Evolutionary conservation across 1,284 basidiomycete species (phyloP).

Genomic region (Rhodotorula glutinis): DNA sequence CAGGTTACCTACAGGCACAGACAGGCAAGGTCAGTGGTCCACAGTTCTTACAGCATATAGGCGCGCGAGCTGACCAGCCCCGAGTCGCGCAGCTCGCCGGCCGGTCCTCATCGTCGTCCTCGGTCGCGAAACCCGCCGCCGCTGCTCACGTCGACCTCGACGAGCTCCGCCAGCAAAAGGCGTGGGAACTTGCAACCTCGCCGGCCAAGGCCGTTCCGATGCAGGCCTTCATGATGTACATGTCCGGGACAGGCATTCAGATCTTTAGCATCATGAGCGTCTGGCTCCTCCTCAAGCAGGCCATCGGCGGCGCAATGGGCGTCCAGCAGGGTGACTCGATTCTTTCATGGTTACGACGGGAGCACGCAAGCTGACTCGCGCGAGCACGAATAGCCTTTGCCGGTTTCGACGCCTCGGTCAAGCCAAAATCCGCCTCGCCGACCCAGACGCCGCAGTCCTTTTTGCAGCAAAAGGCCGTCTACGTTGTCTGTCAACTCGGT

Average conservation of each 20-base stretch:
- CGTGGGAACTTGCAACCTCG: constrained; percentile 45
- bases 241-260: constrained; percentile 45
- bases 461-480: constrained; percentile 42
- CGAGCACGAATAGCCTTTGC: constrained; percentile 34
- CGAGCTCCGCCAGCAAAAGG: constrained; percentile 41
- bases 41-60: too few species aligned
- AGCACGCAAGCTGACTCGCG: too few species aligned
- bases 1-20: constrained; percentile 17
- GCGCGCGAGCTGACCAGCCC: too few species aligned
- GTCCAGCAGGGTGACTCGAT: constrained; percentile 41
- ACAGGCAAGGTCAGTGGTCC: constrained; percentile 9
- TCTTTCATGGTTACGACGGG: too few species aligned
- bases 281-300: constrained; percentile 45
- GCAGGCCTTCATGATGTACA: constrained; percentile 48
- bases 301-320: constrained; percentile 39
- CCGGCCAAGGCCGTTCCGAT: constrained; percentile 46
- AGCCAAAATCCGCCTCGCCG: constrained; percentile 14
- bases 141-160: constrained; percentile 21
- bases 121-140: constrained; percentile 27
- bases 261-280: constrained; percentile 47
- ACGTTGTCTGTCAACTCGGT: constrained; percentile 41
- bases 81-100: not conserved
- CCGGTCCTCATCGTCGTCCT: constrained; percentile 26
- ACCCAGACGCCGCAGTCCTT: constrained; percentile 24
- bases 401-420: constrained; percentile 33